A percentile compares a stretch with the other conserved stretches of the same genome.
These are phyloP conservation scores for Hypoxylon lienhwacheense DNA, from an alignment of 495 filamentous ascomycete genomes.

Conservation along the genomic window DNA sequence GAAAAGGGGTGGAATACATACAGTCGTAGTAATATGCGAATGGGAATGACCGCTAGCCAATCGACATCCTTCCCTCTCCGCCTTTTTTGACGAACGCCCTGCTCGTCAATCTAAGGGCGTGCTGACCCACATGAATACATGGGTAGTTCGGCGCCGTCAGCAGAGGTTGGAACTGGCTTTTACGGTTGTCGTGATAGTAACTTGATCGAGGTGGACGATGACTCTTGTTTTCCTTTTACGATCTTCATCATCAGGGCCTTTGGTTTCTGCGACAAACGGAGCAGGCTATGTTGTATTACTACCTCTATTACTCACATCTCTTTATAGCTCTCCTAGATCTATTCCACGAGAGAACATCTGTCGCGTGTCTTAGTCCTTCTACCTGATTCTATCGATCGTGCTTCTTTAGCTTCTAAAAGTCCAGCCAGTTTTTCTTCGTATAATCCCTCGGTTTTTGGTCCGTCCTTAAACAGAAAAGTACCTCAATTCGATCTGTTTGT, in stretches of 20 bases:
- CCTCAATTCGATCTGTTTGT: conserved; percentile 11
- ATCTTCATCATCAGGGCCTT: conserved; percentile 16
- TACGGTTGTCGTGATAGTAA: conserved; percentile 17
- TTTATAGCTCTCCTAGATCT: conserved; percentile 14
- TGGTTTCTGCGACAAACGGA: conserved; percentile 28
- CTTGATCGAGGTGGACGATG: conserved; percentile 12
- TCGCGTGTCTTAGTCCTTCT: conserved; percentile 29
- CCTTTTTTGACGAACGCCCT: conserved; percentile 35
- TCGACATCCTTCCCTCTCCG: conserved; percentile 12
- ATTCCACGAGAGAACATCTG: conserved; percentile 8
- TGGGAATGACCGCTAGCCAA: conserved; percentile 12
- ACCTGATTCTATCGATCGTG: conserved; percentile 5
- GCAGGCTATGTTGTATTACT: conserved; percentile 11
- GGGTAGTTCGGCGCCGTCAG: conserved; percentile 26
- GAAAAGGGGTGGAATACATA: conserved; percentile 14
- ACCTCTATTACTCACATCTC: conserved; percentile 10
- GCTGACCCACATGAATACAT: conserved; percentile 23
- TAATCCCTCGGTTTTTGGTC: conserved; percentile 17
- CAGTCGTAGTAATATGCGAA: conserved; percentile 32
- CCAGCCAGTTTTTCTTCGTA: conserved; percentile 3
- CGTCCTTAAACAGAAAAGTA: conserved; percentile 19
- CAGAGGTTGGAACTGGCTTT: conserved; percentile 23
- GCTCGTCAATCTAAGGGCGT: conserved; percentile 42
- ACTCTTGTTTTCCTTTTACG: conserved; percentile 26
- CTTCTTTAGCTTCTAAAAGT: conserved; percentile 27